Base-by-base conservation (phyloP, 164 flowering plant genomes). In the Umbellularia californica region DNA sequence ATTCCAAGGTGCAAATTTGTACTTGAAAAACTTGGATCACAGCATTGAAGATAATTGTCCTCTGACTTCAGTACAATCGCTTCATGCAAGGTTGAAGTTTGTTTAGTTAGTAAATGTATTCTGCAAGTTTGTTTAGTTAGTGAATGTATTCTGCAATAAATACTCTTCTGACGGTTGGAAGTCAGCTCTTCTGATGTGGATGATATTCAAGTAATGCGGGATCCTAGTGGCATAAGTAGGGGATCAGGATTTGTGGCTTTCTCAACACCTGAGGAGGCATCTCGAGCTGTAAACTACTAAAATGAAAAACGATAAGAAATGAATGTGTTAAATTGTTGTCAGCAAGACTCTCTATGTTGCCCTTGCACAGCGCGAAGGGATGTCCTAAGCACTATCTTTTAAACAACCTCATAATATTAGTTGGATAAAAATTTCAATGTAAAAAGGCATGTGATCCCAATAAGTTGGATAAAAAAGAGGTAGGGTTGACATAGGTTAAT, bases 211-310 rank as follows among this genome's bases (percentile, higher is more conserved):
- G 88, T 92, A 51, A 82, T 87, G 94, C 80, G 82, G 67, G 89
- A 89, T 82, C 70, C 78, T n/a, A 83, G 84, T 25, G 93, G 97
- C 17, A 60, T 66, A 77, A 91, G 95, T 73, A 90, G 84, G 80
- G 95, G 95, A 5, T 87, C 83, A 72, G 97, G 97, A 23, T 93
- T 91, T 80, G 95, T 93, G 41, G 90, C 95, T 58, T 90, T 90
- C 76, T 85, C 92, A 68, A 81, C 84, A 0, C 82, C 89, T 2
- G 94, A 90, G 76, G 92, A 91, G 79, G 97, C 97, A 62, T 58
- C 76, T 47, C 84, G 75, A 81, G 97, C 97, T 74, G 95, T 93
- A 84, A 79, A 89, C 79, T 71, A 19, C 12, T 27, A 10, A 12
- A 7, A 51, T 47, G 22, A 2, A 28, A 27, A 28, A 28, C 4